Evolutionary conservation across 2,329 filamentous ascomycete genomes (phyloP).

Genomic region (Juglanconis sp.): DNA sequence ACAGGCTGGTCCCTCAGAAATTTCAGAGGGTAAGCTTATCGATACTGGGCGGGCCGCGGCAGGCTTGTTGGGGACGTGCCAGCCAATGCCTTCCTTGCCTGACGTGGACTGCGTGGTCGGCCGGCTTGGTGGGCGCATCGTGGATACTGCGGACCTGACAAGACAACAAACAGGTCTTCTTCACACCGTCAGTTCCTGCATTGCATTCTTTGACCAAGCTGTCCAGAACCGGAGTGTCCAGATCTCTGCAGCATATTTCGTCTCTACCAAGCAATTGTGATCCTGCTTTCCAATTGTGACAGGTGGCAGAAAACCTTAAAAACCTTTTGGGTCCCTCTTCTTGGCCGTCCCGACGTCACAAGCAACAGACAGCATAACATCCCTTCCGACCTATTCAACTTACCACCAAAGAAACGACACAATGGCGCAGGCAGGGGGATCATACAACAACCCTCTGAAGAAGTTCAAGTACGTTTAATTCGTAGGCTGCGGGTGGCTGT

Average conservation of each 20-base stretch:
- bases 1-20: slow-evolving; percentile 4
- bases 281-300: neutral
- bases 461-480: slow-evolving; percentile 83
- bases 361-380: neutral
- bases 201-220: neutral
- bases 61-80: slow-evolving; percentile 6
- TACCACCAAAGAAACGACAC: slow-evolving; percentile 33
- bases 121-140: neutral
- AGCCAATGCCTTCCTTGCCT: slow-evolving; percentile 11
- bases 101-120: neutral
- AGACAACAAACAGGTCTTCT: neutral
- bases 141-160: slow-evolving; percentile 5
- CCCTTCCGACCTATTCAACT: neutral
- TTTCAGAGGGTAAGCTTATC: slow-evolving; percentile 14
- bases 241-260: neutral
- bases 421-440: slow-evolving; percentile 81
- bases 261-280: neutral
- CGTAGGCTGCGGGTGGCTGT: neutral
- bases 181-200: slow-evolving; percentile 5
- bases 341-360: neutral
- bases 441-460: slow-evolving; percentile 99
- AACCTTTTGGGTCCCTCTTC: neutral
- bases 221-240: slow-evolving; percentile 1
- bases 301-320: neutral
- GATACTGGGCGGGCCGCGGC: slow-evolving; percentile 6